A percentile compares a stretch with the other conserved stretches of the same genome.
Conservation (phyloP, 805 yeast genomes). For the Teunomyces pallodes region DNA sequence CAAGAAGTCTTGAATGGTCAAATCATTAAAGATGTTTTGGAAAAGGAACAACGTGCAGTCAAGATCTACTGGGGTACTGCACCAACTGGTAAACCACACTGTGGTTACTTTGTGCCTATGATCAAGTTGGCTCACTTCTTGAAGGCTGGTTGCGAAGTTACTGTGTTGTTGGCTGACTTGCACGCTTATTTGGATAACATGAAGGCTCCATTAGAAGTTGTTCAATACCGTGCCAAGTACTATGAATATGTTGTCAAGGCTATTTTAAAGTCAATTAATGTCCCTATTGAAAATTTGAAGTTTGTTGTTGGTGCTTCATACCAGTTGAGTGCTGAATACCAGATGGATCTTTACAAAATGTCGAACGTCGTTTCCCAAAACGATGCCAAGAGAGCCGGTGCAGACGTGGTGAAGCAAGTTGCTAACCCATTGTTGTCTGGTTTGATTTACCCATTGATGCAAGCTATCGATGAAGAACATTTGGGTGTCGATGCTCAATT, state of each 20-base stretch:
- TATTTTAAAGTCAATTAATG: conserved; percentile 79
- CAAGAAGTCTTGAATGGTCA: conserved; percentile 91
- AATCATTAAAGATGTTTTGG: conserved; percentile 80
- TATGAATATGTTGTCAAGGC: conserved; percentile 83
- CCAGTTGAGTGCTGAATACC: conserved; percentile 74
- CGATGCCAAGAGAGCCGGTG: conserved; percentile 98
- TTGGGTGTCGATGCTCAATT: conserved; percentile 89
- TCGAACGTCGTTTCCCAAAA: conserved; percentile 86
- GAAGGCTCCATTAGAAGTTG: conserved; percentile 96
- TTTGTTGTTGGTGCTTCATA: conserved; percentile 90
- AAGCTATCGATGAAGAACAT: conserved; percentile 93
- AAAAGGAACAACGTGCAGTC: conserved; percentile 76
- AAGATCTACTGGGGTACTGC: conserved; percentile 99
- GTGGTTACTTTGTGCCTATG: conserved; percentile 99
- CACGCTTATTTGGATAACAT: conserved; percentile 97
- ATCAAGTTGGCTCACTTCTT: conserved; percentile 91
- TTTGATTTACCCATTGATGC: conserved; percentile 96
- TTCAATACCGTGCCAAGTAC: conserved; percentile 82
- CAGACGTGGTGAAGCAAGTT: conserved; percentile 98
- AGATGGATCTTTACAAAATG: conserved; percentile 84
- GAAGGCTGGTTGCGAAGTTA: conserved; percentile 94
- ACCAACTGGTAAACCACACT: conserved; percentile 97
- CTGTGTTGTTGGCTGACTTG: conserved; percentile 86
- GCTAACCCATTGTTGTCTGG: conserved; percentile 91
- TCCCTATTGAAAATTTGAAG: conserved; percentile 83